Base-by-base conservation (phyloP, 257 asterid species). In the Petrea volubilis region DNA sequence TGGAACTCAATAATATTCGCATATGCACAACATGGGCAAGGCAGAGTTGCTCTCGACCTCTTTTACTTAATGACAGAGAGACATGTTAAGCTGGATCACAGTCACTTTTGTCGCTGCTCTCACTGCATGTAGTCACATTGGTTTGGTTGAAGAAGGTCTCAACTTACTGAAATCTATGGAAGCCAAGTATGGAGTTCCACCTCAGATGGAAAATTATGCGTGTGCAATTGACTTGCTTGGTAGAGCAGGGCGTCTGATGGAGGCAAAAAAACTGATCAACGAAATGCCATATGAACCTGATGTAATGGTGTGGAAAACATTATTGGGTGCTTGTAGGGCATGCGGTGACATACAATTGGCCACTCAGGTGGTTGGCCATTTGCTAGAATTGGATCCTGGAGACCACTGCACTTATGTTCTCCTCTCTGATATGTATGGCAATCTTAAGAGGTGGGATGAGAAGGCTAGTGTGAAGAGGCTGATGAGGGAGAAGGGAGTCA, bases 1-100 rank as follows among this genome's bases (percentile, higher is more conserved):
- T 93, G 98, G 98, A 92, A 92, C 85, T 81, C 98, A 11, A 82
- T 88, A 47, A 86, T 92, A 70, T 92, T 92, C 47, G 94, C 92
- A 0, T 84, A 86, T 71, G 98, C 96, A 25, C 98, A 92, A 61
- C 97, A 92, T 18, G 98, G 98, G 73, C 87, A 83, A 69, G 98
- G 96, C 23, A 72, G 81, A 72, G 79, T 79, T 64, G 89, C 91
- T 10, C 90, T 93, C 7, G 87, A 86, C 66, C 82, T 87, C 55
- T 93, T 93, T 80, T 59, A 52, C 64, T 65, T 58, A 50, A 93
- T 88, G 97, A 70, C 20, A 24, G 70, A 81, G 72, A 47, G 81
- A 56, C 47, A 74, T 10, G 91, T 90, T 74, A 85, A 81, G 80
- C 74, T 83, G 38, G 98, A 93, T 73, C 97, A 93, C 38, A n/a